Conservation (phyloP, 129 eudicot genomes). For the Logfia minima region DNA sequence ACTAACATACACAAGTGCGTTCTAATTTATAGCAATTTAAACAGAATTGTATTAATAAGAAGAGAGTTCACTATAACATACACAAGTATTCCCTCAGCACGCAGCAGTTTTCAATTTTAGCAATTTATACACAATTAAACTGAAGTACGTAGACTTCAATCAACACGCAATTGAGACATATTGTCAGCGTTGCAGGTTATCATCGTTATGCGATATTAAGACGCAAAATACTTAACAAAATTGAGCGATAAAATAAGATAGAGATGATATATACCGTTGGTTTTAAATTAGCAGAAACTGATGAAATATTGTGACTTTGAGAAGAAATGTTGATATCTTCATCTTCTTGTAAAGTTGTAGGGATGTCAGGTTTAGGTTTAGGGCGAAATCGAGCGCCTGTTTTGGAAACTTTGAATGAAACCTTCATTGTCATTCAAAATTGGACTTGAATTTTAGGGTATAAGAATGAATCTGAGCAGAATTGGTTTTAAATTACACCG, state of each 20-base stretch:
- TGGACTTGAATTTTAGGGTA: not conserved
- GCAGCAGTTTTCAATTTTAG: not conserved
- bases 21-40: not conserved
- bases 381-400: conserved; percentile 63
- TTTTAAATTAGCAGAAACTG: conserved; percentile 5
- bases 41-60: too few relatives aligned
- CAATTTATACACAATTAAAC: not conserved
- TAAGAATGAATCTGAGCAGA: not conserved
- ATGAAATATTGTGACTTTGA: conserved; percentile 9
- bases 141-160: not conserved
- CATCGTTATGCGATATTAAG: not conserved
- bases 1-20: not conserved
- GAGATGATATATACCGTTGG: conserved; percentile 24
- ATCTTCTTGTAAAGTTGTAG: conserved; percentile 19
- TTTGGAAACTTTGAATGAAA: conserved; percentile 76
- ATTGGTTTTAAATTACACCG: not conserved
- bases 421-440: conserved; percentile 49
- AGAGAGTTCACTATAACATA: not conserved
- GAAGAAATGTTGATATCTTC: conserved; percentile 24
- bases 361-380: conserved; percentile 34
- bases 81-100: too few relatives aligned
- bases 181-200: too few relatives aligned
- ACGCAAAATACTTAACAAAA: not conserved
- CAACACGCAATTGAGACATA: too few relatives aligned
- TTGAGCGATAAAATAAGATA: not conserved